A percentile compares a stretch with the other conserved stretches of the same genome.
These are phyloP conservation scores for Saccharomycopsis hybrid DNA, from an alignment of 1,139 yeast species.

Conservation along the genomic window DNA sequence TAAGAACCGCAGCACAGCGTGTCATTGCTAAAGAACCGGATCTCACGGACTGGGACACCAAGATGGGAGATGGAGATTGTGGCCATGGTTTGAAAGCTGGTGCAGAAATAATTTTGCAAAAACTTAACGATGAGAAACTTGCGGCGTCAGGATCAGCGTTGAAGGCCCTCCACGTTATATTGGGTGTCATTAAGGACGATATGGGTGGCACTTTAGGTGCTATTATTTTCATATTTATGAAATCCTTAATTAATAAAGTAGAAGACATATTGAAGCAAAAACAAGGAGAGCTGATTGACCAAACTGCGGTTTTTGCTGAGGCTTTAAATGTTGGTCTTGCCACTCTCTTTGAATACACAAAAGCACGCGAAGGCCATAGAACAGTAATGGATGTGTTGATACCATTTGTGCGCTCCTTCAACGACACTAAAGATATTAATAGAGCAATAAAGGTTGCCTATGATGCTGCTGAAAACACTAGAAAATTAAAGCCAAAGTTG, in stretches of 20 bases:
- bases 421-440: conserved; percentile 40
- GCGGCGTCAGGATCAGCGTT: conserved; percentile 24
- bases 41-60: conserved; percentile 77
- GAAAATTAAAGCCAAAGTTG: conserved; percentile 70
- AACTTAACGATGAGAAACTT: conserved; percentile 33
- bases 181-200: conserved; percentile 74
- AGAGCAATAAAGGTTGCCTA: conserved; percentile 64
- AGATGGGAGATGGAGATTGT: conserved; percentile 96
- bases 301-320: conserved; percentile 35
- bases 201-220: conserved; percentile 99
- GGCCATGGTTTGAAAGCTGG: conserved; percentile 87
- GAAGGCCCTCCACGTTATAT: conserved; percentile 35
- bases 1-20: conserved; percentile 44
- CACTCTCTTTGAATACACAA: conserved; percentile 69
- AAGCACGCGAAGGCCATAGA: conserved; percentile 82
- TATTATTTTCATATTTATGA: conserved; percentile 72
- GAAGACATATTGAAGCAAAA: conserved; percentile 21
- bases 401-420: conserved; percentile 56
- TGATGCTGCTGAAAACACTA: conserved; percentile 71
- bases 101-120: conserved; percentile 60
- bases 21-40: conserved; percentile 59
- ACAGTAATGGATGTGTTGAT: conserved; percentile 83
- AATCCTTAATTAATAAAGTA: conserved; percentile 38
- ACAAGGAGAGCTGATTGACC: conserved; percentile 8
- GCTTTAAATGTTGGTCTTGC: conserved; percentile 48